Conservation (phyloP, 2,329 filamentous ascomycete genomes). For the Claviceps africana region DNA sequence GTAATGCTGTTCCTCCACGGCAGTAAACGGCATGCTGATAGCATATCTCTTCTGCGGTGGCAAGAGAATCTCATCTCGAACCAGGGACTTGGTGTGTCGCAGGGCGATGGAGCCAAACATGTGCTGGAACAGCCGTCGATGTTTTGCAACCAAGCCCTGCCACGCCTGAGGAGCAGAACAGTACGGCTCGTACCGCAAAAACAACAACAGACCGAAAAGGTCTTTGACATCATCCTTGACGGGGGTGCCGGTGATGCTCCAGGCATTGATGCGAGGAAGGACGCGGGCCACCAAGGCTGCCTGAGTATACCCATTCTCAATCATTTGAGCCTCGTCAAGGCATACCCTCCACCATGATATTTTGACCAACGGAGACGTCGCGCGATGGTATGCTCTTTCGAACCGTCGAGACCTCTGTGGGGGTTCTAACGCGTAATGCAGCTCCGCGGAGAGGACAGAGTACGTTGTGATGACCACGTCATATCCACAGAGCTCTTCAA, state of each 20-base stretch:
- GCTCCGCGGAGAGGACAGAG: conserved; percentile 59
- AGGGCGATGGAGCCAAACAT: conserved; percentile 63
- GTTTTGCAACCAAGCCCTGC: conserved; percentile 46
- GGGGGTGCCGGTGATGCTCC: conserved; percentile 83
- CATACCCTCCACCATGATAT: conserved; percentile 81
- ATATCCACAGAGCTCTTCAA: conserved; percentile 31
- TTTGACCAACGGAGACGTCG: conserved; percentile 62
- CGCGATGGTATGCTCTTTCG: conserved; percentile 49
- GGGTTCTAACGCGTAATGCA: conserved; percentile 59
- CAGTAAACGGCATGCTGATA: conserved; percentile 79
- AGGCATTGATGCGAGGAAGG: conserved; percentile 74
- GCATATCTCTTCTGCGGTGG: conserved; percentile 76
- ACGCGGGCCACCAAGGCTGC: conserved; percentile 67
- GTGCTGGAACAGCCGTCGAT: conserved; percentile 49
- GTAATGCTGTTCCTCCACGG: conserved; percentile 86
- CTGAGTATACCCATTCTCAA: conserved; percentile 75
- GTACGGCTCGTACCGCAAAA: conserved; percentile 68
- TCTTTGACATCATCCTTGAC: conserved; percentile 67
- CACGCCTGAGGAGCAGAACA: conserved; percentile 50
- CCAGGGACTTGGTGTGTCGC: conserved; percentile 71
- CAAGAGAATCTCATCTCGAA: conserved; percentile 64
- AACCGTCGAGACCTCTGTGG: conserved; percentile 56
- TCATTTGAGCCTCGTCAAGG: conserved; percentile 75
- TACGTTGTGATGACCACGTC: conserved; percentile 54
- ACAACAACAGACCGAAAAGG: conserved; percentile 65